A percentile compares a stretch with the other conserved stretches of the same genome.
phyloP scores from a whole-genome alignment of 306 rosid genomes.

The Cucurbita moschata region DNA sequence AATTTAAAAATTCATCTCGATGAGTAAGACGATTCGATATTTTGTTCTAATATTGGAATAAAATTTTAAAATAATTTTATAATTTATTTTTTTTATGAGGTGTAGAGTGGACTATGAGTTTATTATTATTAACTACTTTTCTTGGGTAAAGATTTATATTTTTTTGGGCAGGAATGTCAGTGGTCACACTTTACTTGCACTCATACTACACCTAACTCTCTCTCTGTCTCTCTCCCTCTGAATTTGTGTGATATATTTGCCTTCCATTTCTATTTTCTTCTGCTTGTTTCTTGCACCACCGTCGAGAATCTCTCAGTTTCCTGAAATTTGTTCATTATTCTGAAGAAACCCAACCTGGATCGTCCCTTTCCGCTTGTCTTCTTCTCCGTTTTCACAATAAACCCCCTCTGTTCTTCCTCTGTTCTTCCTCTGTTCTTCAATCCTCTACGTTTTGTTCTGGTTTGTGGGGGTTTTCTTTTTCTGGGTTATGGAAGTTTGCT shows the following conservation, averaged over 20 bases:
- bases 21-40: too few relatives aligned
- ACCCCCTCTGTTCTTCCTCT: slow-evolving; percentile 1
- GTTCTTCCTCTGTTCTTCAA: slow-evolving; percentile 9
- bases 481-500: slow-evolving; percentile 39
- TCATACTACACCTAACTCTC: background rate
- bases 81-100: too few relatives aligned
- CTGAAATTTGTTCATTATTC: slow-evolving; percentile 15
- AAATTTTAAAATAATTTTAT: too few relatives aligned
- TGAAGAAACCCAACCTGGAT: slow-evolving; percentile 16
- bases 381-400: slow-evolving; percentile 41
- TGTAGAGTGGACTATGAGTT: background rate
- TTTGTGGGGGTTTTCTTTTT: slow-evolving; percentile 1
- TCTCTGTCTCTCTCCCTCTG: slow-evolving; percentile 14
- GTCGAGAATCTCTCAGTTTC: slow-evolving; percentile 23
- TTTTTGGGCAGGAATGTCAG: slow-evolving; percentile 9
- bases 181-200: slow-evolving; percentile 6
- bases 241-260: slow-evolving; percentile 27
- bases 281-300: slow-evolving; percentile 29
- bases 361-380: slow-evolving; percentile 43
- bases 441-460: background rate
- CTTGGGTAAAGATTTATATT: background rate
- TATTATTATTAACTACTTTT: background rate
- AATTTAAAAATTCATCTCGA: too few relatives aligned
- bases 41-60: too few relatives aligned
- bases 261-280: slow-evolving; percentile 32